Base-by-base conservation (phyloP, 148 eudicot genomes). In the Arbutus unedo region DNA sequence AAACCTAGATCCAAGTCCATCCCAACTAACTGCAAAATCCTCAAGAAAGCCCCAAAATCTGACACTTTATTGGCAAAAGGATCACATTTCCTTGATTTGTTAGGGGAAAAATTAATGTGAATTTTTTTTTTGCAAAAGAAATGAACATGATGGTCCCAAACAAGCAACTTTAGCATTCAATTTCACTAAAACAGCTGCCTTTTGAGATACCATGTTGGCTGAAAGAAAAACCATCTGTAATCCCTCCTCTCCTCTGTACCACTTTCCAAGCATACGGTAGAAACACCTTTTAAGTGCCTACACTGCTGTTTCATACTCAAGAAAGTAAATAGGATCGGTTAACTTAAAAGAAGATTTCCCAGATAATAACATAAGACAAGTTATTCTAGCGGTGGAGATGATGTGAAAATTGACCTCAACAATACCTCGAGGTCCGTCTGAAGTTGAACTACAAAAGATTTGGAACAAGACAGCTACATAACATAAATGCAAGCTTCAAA, bases 391-490 rank as follows among this genome's bases (percentile, higher is more conserved):
- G 2, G 55, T n/a, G 76, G 21, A 73, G 15, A 47, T 18, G 13
- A 45, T 16, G 13, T 2, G 53, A 5, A 5, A n/a, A 47, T 19
- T 43, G 68, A 78, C 66, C 31, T 56, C 47, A 55, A 41, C 31
- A 57, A 19, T 56, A 9, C 50, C 68, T 19, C 43, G 48, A 78
- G 68, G 16, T 43, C 54, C 16, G 49, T 57, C 23, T 78, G 6
- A 56, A 78, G 67, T 56, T 78, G 68, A 78, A 16, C 66, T 16
- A 78, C 0, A 75, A 75, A 75, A 75, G 18, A 5, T 59, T 50
- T 19, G 51, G 81, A 78, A 45, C 70, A 78, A 78, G 49, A 78
- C 9, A 78, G 31, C 53, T 9, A 57, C 47, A 57, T 6, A 44
- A 57, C 47, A 57, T 6, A 44, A 78, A 38, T 18, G 50, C 51